Base-by-base conservation (phyloP, 768 basidiomycete species). In the Hypholoma fasciculare region DNA sequence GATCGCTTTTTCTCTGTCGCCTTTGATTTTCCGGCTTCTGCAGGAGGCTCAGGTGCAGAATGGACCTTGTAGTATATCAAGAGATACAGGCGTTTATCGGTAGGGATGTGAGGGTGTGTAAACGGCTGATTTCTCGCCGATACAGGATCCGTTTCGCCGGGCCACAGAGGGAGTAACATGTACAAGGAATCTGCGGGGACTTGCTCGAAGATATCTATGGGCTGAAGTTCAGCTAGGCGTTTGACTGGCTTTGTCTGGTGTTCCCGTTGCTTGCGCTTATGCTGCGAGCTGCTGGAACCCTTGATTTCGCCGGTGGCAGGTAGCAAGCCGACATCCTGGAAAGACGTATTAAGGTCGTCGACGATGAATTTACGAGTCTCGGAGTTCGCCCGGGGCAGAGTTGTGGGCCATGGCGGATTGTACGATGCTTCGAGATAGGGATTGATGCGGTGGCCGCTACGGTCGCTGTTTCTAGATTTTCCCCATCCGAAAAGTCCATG, bases 151-250 rank as follows among this genome's bases (percentile, higher is more conserved):
- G 84, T 89, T 62, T 89, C 87, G 16, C 86, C 82, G 8, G 88
- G 85, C 90, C 91, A 94, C n/a, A 94, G 77, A 14, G 92, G 92
- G 16, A 94, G 76, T 23, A 92, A 79, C 92, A 94, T 93, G 69
- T 88, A 91, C 52, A 92, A 75, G 20, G 84, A 83, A 13, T 92
- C 89, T 5, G 81, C 71, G 0, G 88, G 87, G 38, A 93, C 78
- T 36, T 83, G 76, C 36, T 82, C 78, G 56, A 91, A 83, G 60
- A 89, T 76, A 57, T 82, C 78, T 4, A 70, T 48, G 30, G 6
- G 30, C n/a, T 67, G 63, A 4, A 46, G 61, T 6, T 56, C 60
- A 37, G 61, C 60, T 59, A 69, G 48, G 56, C 63, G 62, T 52
- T 20, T 39, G 42, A 11, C 51, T 16, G 58, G 38, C 52, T 63